Base-by-base conservation (phyloP, 768 basidiomycete genomes). In the Xerocomellus intermedius region DNA sequence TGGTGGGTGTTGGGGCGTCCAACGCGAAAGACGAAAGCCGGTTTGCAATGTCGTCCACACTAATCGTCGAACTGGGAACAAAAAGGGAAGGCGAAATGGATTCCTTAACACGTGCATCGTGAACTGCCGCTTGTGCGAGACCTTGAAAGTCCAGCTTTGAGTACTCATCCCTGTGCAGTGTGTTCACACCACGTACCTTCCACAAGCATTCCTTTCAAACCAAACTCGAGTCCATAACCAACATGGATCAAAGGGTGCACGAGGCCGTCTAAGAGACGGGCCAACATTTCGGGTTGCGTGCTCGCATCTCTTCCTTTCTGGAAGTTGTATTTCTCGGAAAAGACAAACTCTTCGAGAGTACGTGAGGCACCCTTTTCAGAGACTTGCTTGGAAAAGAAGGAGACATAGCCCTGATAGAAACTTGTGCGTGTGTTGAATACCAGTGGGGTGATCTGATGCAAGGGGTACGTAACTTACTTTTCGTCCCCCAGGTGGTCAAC, bases 151-250 rank as follows among this genome's bases (percentile, higher is more conserved):
- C 4, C 2, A 41, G 12, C 2, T 38, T 28, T 22, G 16, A 7
- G 10, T 22, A 38, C 3, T 17, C 21, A 4, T 43, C 10, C 22
- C 1, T 7, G 10, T 4, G n/a, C 28, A n/a, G 6, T 7, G 8
- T 16, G 22, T 3, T 3, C 4, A 44, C 3, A 17, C 8, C 32
- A 33, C 54, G 6, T 14, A 83, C 86, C 88, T 76, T 89, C 86
- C 3, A 77, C 79, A 1, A 84, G 61, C 64, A 86, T 74, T 0
- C 86, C 87, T 16, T 78, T 80, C 37, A 88, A 46, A 8, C 78
- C 77, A 54, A 89, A 87, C 66, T 89, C 88, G 5, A 75, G 54
- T 0, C 86, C 87, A 59, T 82, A 79, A 4, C 84, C 86, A 9
- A 72, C 59, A 61, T 87, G 83, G 42, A 89, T 87, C 51, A 86